Evolutionary conservation across 176 grass and related monocot species (phyloP).

Genomic region (Oryza glumipatula): DNA sequence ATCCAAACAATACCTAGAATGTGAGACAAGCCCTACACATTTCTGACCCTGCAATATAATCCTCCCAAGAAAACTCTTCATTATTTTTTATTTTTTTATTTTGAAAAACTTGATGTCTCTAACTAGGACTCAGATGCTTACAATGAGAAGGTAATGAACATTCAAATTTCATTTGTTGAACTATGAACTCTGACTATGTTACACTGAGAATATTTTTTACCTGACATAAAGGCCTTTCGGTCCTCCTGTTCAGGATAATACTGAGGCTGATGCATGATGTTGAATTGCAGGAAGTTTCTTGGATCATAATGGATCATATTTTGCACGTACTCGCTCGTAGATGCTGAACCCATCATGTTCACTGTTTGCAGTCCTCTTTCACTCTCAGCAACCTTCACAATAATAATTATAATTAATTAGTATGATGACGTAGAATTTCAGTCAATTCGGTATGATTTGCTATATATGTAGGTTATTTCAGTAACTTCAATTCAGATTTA

Average conservation of each 20-base stretch:
- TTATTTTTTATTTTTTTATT: not conserved
- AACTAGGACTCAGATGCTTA: not conserved
- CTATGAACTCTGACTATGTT: not conserved
- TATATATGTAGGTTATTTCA: not conserved
- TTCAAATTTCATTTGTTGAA: not conserved
- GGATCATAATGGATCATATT: conserved; percentile 64
- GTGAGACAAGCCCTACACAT: no score
- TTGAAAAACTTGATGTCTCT: not conserved
- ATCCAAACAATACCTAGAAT: no score
- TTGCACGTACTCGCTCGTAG: conserved; percentile 63
- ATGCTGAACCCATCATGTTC: conserved; percentile 62
- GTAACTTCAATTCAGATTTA: not conserved
- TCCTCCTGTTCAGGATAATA: conserved; percentile 57
- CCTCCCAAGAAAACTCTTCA: not conserved
- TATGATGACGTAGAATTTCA: conserved; percentile 22
- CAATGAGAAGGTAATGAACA: not conserved
- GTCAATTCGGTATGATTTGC: not conserved
- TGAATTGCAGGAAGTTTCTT: conserved; percentile 75
- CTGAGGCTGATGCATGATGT: conserved; percentile 70
- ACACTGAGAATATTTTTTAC: conserved; percentile 31
- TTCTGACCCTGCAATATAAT: not conserved
- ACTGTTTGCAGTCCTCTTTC: conserved; percentile 76
- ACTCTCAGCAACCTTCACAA: conserved; percentile 58
- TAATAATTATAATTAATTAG: not conserved
- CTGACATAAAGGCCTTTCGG: conserved; percentile 56